Conservation (phyloP, 805 yeast genomes). For the Hanseniaspora valbyensis region DNA sequence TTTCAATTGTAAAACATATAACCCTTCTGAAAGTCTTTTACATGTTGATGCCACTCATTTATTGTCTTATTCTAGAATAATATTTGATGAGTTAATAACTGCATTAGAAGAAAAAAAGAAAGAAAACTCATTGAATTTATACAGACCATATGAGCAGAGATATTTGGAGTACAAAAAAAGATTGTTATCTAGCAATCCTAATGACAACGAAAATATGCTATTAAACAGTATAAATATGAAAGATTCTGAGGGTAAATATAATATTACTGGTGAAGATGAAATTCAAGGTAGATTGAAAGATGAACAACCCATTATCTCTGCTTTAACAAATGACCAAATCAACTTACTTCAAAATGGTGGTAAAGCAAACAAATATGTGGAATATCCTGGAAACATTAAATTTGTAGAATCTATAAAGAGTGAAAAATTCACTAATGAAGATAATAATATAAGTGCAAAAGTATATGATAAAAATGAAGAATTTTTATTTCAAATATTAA, state of each 20-base stretch:
- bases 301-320: background rate
- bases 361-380: background rate
- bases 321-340: background rate
- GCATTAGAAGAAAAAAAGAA: background rate
- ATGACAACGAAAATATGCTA: too few relatives aligned
- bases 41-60: conserved; percentile 60
- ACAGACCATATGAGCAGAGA: background rate
- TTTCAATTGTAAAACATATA: conserved; percentile 66
- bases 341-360: conserved; percentile 3
- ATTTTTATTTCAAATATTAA: background rate
- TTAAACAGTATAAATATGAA: background rate
- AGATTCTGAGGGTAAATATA: background rate
- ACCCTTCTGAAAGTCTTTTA: conserved; percentile 61
- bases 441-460: background rate
- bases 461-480: conserved; percentile 2
- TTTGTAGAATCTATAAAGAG: background rate
- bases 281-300: background rate
- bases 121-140: background rate
- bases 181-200: too few relatives aligned
- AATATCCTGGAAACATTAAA: background rate
- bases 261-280: background rate
- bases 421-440: too few relatives aligned
- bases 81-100: conserved; percentile 22
- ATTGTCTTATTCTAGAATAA: conserved; percentile 38
- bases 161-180: background rate